phyloP scores from a whole-genome alignment of 345 rosid species.

The Aegle marmelos region DNA sequence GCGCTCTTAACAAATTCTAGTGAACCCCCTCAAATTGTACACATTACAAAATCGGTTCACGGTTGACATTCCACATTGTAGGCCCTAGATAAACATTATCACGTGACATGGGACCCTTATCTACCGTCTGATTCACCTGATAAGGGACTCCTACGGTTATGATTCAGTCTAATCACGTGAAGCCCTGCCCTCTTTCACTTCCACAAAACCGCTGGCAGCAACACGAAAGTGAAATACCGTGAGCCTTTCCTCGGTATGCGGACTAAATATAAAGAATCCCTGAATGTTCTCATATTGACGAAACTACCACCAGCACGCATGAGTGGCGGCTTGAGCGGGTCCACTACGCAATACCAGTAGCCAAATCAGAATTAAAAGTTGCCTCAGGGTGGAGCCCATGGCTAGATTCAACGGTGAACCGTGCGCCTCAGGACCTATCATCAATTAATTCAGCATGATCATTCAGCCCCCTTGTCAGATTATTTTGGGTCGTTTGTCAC shows the following conservation, averaged over 20 bases:
- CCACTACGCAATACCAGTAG: not conserved
- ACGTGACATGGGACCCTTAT: slow-evolving; percentile 24
- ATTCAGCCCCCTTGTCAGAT: not conserved
- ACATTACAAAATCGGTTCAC: not conserved
- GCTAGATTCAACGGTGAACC: slow-evolving; percentile 30
- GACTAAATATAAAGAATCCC: not conserved
- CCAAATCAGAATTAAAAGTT: not conserved
- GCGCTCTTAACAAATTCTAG: not conserved
- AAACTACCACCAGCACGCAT: not conserved
- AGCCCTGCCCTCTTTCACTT: not conserved
- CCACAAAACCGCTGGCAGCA: not conserved
- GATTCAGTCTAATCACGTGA: slow-evolving; percentile 16
- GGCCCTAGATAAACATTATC: not conserved
- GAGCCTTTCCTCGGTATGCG: not conserved
- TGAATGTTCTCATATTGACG: not conserved
- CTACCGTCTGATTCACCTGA: not conserved
- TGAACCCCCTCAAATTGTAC: not conserved
- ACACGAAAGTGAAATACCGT: not conserved
- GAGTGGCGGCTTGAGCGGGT: slow-evolving; percentile 18
- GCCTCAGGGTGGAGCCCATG: slow-evolving; percentile 30
- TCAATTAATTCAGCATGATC: not conserved
- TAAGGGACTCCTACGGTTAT: not conserved
- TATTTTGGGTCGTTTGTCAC: slow-evolving; percentile 7
- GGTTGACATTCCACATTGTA: slow-evolving; percentile 1
- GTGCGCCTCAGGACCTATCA: not conserved